Evolutionary conservation across 2,329 filamentous ascomycete genomes (phyloP), one percentile per base, ranked within the genome.

Genomic region (Talaromyces sp.): DNA sequence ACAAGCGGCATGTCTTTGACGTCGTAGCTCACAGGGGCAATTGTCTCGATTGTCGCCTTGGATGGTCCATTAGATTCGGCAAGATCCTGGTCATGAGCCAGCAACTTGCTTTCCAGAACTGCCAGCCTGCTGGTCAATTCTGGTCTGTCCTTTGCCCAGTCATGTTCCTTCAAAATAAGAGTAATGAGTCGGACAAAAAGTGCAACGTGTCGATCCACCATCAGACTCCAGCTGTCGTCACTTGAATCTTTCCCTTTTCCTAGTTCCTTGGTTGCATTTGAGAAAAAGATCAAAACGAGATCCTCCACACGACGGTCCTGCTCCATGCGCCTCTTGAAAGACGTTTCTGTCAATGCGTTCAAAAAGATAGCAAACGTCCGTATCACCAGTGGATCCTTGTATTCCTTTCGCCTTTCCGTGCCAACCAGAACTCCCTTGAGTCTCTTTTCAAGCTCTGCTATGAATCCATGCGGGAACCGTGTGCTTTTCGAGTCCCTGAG

Each of bases 1-100:
- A 96, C 94, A 76, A 97, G 84, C 41, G 88, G 88, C 94, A 99
- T 99, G 72, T 99, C 94, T 75, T 94, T 96, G 71, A 97, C 88
- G 74, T 97, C 91, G 74, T 96, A 91, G 70, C 87, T 94, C 61
- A 95, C 79, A 11, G 93, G 92, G 2, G 92, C 85, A 60, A 90
- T 83, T 24, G 93, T 89, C 73, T 97, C 93, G 64, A 94, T 83
- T 9, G 88, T 89, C 54, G 84, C 19, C 85, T 38, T 66, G 31
- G 86, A 76, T 24, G 86, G 76, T 14, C 86, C 81, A 83, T 78
- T 66, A 68, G 81, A 65, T 83, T 87, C 81, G 53, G 86, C 85
- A 56, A 99, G 81, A 71, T 97, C 92, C 74, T 96, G 91, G 69
- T 97, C 93, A 73, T 97, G 94, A 56, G 91, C 89, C 64, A 99